phyloP scores from a whole-genome alignment of 441 rosid species.

The Arabidopsis lyrata region DNA sequence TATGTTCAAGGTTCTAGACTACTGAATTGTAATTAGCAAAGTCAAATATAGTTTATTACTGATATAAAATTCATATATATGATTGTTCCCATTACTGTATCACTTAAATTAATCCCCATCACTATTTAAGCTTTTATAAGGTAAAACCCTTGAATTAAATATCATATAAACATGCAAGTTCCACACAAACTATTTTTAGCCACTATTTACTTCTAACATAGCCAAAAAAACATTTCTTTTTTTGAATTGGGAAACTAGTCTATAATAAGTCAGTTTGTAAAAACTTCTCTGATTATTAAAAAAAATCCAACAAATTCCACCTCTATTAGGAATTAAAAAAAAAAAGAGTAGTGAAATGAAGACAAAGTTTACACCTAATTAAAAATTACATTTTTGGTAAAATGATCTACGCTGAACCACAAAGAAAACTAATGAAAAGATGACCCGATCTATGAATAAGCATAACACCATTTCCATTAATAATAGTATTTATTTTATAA shows the following conservation, averaged over 20 bases:
- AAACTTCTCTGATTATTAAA: not conserved
- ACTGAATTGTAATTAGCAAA: not conserved
- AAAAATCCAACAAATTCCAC: not conserved
- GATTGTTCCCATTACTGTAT: slow-evolving; percentile 12
- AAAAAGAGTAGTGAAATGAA: not conserved
- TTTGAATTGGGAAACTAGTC: not conserved
- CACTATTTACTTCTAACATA: not conserved
- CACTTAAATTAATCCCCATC: not conserved
- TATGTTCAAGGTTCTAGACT: not conserved
- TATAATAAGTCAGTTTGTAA: not conserved
- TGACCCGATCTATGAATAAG: not conserved
- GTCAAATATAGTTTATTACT: slow-evolving; percentile 26
- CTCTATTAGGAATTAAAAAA: not conserved
- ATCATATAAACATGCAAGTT: not conserved
- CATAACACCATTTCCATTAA: not conserved
- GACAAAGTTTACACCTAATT: not conserved
- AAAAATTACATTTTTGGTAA: not conserved
- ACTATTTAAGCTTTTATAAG: not conserved
- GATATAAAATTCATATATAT: not conserved
- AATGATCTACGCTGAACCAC: too few relatives aligned
- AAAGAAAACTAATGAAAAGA: too few relatives aligned
- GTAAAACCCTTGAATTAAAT: not conserved
- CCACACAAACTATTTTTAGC: not conserved
- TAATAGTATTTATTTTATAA: not conserved
- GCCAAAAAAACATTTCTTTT: too few relatives aligned